phyloP scores from a whole-genome alignment of 108 stramenopile species.

The Nannochloropsis gaditana region DNA sequence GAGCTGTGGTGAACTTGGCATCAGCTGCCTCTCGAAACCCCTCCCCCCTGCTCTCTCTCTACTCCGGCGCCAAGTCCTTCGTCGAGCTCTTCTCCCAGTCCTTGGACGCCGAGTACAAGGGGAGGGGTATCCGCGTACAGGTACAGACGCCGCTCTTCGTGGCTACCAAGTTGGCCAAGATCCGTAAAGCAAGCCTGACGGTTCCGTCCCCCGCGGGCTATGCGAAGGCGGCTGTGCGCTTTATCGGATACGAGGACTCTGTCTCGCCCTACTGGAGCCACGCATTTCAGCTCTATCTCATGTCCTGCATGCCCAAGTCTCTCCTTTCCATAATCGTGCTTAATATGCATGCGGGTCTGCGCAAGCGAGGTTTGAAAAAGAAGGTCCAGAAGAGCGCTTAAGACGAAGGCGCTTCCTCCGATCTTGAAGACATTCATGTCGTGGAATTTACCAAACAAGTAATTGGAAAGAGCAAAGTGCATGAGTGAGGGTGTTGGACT shows the following conservation, averaged over 20 bases:
- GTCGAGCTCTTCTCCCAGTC: conserved; percentile 86
- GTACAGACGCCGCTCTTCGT: conserved; percentile 96
- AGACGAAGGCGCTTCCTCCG: not conserved
- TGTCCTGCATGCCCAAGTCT: conserved; percentile 66
- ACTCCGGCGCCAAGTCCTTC: conserved; percentile 92
- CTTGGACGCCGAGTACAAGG: conserved; percentile 75
- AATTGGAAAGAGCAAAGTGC: too few species aligned
- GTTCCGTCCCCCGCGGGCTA: conserved; percentile 78
- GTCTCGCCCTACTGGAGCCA: conserved; percentile 87
- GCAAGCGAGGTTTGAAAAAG: conserved; percentile 88
- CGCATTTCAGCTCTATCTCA: conserved; percentile 78
- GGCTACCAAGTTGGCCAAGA: conserved; percentile 80
- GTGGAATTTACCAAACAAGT: too few species aligned
- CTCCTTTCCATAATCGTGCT: conserved; percentile 62
- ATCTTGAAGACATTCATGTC: too few species aligned
- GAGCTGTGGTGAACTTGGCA: conserved; percentile 89
- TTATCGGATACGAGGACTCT: conserved; percentile 73
- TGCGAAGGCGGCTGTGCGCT: conserved; percentile 66
- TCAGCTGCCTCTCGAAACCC: conserved; percentile 85
- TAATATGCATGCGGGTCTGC: conserved; percentile 79
- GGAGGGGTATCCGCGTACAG: conserved; percentile 82
- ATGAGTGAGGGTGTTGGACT: too few species aligned
- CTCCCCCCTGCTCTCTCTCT: conserved; percentile 81
- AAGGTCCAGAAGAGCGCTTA: conserved; percentile 54
- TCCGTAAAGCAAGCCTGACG: conserved; percentile 71